These are phyloP conservation scores for Orbilia javanica DNA, from an alignment of 2,329 filamentous ascomycete species.

Conservation along the genomic window DNA sequence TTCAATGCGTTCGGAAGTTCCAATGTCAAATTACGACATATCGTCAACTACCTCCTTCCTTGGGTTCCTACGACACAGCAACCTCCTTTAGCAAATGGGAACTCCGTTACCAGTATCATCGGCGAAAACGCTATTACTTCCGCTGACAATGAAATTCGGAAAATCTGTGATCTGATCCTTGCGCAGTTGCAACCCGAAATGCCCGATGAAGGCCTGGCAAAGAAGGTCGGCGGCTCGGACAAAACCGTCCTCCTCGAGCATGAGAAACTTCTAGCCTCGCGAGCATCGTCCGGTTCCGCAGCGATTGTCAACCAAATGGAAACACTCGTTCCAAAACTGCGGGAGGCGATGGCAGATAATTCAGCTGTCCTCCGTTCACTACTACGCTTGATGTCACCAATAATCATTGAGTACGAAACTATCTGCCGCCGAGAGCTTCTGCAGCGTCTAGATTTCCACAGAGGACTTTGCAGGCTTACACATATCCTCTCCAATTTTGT, in stretches of 20 bases:
- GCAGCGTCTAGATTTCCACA: slow-evolving; percentile 75
- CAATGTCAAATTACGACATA: slow-evolving; percentile 31
- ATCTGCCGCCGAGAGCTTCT: slow-evolving; percentile 73
- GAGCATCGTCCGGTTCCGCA: not conserved
- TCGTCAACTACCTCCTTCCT: slow-evolving; percentile 31
- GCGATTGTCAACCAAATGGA: slow-evolving; percentile 24
- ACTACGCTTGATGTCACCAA: slow-evolving; percentile 72
- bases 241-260: slow-evolving; percentile 43
- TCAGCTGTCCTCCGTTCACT: slow-evolving; percentile 13
- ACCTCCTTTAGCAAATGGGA: not conserved
- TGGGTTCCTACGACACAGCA: slow-evolving; percentile 27
- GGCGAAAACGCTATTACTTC: not conserved
- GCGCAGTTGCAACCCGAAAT: slow-evolving; percentile 36
- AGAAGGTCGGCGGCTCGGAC: slow-evolving; percentile 21
- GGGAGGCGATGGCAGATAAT: slow-evolving; percentile 14
- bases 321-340: slow-evolving; percentile 8
- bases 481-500: slow-evolving; percentile 83
- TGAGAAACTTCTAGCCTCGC: slow-evolving; percentile 28
- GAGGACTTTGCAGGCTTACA: slow-evolving; percentile 78
- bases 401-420: slow-evolving; percentile 78
- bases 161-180: slow-evolving; percentile 44
- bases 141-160: slow-evolving; percentile 22
- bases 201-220: slow-evolving; percentile 4
- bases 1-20: slow-evolving; percentile 15
- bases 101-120: not conserved